Evolutionary conservation across 192 early-diverging fungal species (phyloP).

Genomic region (Coemansia sp.): DNA sequence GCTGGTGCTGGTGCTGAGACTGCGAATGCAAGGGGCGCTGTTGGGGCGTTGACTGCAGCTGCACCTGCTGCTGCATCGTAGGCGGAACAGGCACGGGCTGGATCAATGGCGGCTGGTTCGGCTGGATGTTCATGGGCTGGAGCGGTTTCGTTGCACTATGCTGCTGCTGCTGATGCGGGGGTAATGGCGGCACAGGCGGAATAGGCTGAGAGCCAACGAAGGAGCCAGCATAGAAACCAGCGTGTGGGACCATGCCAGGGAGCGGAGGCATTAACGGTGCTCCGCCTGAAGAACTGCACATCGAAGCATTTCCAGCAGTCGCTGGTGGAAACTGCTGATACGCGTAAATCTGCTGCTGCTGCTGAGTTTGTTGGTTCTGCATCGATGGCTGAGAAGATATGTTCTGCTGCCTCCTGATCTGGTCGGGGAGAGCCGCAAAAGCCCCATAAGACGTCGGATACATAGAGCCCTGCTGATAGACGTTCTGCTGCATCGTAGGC

Average conservation of each 20-base stretch:
- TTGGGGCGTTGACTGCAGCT: not conserved
- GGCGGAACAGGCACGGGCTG: constrained; percentile 14
- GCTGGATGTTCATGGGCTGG: constrained; percentile 13
- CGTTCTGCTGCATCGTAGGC: constrained; percentile 6
- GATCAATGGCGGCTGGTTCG: constrained; percentile 2
- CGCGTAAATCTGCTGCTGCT: constrained; percentile 3
- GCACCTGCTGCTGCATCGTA: not conserved
- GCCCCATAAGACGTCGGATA: constrained; percentile 5
- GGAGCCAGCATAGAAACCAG: not conserved
- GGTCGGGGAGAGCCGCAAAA: constrained; percentile 11
- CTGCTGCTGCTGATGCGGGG: constrained; percentile 12
- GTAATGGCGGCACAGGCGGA: not conserved
- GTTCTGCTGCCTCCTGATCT: constrained; percentile 9
- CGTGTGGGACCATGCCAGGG: not conserved
- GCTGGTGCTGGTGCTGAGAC: constrained; percentile 2
- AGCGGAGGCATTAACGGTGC: not conserved
- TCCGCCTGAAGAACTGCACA: not conserved
- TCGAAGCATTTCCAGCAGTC: not conserved
- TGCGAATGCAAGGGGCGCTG: constrained; percentile 2
- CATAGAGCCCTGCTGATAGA: not conserved
- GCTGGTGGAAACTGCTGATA: constrained; percentile 1
- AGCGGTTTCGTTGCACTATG: not conserved
- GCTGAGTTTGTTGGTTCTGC: not conserved
- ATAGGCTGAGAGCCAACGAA: constrained; percentile 2
- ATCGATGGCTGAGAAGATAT: constrained; percentile 5